Evolutionary conservation across 257 asterid species (phyloP), one percentile per base, ranked within the genome.

Genomic region (Penstemon barbatus): DNA sequence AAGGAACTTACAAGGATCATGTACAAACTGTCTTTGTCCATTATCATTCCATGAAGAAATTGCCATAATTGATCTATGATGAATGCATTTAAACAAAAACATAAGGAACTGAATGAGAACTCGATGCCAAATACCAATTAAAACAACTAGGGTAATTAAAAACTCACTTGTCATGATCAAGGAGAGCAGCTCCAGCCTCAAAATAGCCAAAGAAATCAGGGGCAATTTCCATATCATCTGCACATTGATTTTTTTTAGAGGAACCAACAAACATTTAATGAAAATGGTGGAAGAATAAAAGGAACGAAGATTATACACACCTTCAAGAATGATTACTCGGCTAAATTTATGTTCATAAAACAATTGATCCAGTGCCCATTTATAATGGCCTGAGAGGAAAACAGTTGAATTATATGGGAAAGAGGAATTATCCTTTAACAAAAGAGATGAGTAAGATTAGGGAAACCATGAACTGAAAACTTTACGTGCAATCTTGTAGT

Each of bases 181-280:
- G 96, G 74, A 94, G 92, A 63, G 80, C 61, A 54, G 99, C 96
- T 64, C 97, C 99, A 82, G 97, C 96, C 87, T 85, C 93, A 84
- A 94, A 94, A 79, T 78, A 94, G 70, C 80, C 96, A 69, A 94
- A 94, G 87, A 94, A 94, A 82, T 94, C 99, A 54, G 91, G 88
- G 40, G 99, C 87, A 54, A 94, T 89, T 85, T 94, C 99, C 99
- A 94, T 94, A 77, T 94, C 99, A 86, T 94, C 99, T 94, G 89
- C 79, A 82, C 18, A 75, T 69, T 65, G 78, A 71, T 57, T 38
- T 55, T 37, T 70, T 67, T 63, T 40, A 77, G 78, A 76, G 60
- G 51, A 81, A 68, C 33, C 33, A 25, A 25, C 33, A 25, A 25
- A 25, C 33, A 25, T 25, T 25, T 25, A 25, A 25, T 25, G 33